These are phyloP conservation scores for Phalaenopsis aphrodite DNA, from an alignment of 106 monocot genomes.

Conservation along the genomic window DNA sequence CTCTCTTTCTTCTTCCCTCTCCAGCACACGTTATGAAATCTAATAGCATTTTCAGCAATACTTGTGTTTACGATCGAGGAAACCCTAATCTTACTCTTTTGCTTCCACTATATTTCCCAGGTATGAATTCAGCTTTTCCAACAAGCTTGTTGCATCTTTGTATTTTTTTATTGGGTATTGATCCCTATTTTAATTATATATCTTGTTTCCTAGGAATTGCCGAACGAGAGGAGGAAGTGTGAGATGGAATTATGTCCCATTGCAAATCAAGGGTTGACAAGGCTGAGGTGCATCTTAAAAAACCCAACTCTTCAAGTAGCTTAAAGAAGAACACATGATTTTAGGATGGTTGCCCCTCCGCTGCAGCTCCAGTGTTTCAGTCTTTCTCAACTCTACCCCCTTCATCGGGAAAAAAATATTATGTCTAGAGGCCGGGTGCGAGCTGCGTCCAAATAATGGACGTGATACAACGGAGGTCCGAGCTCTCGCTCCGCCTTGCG, in stretches of 20 bases:
- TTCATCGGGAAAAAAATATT: not conserved
- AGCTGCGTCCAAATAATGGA: too few relatives aligned
- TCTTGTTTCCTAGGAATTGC: not conserved
- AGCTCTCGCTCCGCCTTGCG: too few relatives aligned
- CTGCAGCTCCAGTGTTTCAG: constrained; percentile 15
- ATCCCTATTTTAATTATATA: too few relatives aligned
- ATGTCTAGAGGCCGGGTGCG: too few relatives aligned
- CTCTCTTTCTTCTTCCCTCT: not conserved
- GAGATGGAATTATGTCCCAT: constrained; percentile 12
- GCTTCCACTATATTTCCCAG: not conserved
- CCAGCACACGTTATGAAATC: constrained; percentile 1
- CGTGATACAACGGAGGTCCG: too few relatives aligned
- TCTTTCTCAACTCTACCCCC: constrained; percentile 3
- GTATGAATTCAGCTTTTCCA: not conserved
- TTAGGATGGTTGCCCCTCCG: constrained; percentile 11
- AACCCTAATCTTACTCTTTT: not conserved
- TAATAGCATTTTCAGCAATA: not conserved
- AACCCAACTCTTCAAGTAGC: constrained; percentile 28
- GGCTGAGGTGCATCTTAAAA: constrained; percentile 39
- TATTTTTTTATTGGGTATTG: not conserved
- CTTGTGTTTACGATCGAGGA: not conserved
- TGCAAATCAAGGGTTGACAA: constrained; percentile 24
- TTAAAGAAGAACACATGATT: constrained; percentile 30
- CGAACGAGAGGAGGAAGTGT: constrained; percentile 6
- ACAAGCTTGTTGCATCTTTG: not conserved